A percentile compares a stretch with the other conserved stretches of the same genome.
phyloP scores from a whole-genome alignment of 305 asterid species.

The Withania somnifera region DNA sequence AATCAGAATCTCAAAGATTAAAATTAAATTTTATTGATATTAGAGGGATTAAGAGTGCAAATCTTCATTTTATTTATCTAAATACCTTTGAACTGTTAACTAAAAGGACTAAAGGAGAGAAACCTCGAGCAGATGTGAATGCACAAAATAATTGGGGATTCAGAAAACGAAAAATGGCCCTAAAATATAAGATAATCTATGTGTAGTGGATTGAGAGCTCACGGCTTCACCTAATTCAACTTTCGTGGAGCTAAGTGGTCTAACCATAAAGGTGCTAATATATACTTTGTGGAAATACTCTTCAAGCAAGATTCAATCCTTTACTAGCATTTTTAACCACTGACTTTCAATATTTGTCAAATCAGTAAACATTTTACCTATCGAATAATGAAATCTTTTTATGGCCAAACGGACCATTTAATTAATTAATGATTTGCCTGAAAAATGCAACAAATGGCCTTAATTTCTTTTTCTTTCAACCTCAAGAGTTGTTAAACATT shows the following conservation, averaged over 20 bases:
- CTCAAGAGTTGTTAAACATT: not conserved
- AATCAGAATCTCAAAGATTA: not conserved
- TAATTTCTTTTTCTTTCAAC: not conserved
- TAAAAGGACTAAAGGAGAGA: not conserved
- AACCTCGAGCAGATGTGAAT: too few species aligned
- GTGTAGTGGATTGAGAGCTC: not conserved
- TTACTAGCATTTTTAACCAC: not conserved
- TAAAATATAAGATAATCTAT: too few species aligned
- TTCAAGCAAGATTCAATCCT: not conserved
- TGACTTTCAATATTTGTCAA: not conserved
- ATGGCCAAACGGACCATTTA: not conserved
- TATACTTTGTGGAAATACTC: not conserved
- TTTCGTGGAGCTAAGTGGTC: not conserved
- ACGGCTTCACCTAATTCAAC: not conserved
- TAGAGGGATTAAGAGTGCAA: not conserved
- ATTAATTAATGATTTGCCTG: not conserved
- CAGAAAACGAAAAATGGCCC: too few species aligned
- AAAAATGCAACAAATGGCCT: not conserved
- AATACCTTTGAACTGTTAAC: not conserved
- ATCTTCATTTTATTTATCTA: not conserved
- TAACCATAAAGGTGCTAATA: not conserved
- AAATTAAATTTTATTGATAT: not conserved
- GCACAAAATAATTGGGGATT: too few species aligned
- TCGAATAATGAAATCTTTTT: not conserved
- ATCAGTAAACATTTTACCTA: not conserved